Base-by-base conservation (phyloP, 371 early-diverging fungal genomes). In the Dinochytrium kinnereticum region DNA sequence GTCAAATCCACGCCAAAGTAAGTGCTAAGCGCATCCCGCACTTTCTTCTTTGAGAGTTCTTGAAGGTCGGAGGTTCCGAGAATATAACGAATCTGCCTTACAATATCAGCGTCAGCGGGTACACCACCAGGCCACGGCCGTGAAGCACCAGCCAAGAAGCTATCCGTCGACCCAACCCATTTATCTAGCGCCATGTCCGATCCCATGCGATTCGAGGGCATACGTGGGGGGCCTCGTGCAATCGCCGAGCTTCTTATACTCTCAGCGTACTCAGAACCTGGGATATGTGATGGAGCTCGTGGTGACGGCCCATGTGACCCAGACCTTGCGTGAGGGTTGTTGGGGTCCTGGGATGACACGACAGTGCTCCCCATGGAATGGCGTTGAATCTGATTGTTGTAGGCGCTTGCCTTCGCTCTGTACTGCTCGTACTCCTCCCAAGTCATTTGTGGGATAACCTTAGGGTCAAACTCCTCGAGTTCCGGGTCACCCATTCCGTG, bases 351-450 rank as follows among this genome's bases (percentile, higher is more conserved):
- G 44, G 55, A 70, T 50, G 70, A 50, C 53, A 72, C 55, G 64
- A 49, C 70, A 13, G 70, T 70, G 66, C 65, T 55, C 28, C 64
- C 65, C 15, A 66, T 17, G 53, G 64, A 64, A 33, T 61, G 71
- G 26, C 34, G 36, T 3, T 61, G 39, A 19, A 10, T 1, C 1
- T 26, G 61, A 1, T 15, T 44, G 19, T 13, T 53, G 51, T 24
- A 39, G 1, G 44, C 87, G 0, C 87, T 91, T 30, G 89, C 87
- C 87, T 89, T 87, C 1, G 91, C 78, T 28, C 89, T 80, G 76
- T 83, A 86, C 40, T 69, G 68, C 66, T 83, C 96, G 77, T 94
- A 93, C 51, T 95, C 94, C 38, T 90, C 88, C 96, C 96, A 96
- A 72, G 90, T 92, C 90, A 90, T 91, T 74, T 88, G 86, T 1